Conservation (phyloP, 1,139 yeast genomes). For the Blastobotrys persicus region DNA sequence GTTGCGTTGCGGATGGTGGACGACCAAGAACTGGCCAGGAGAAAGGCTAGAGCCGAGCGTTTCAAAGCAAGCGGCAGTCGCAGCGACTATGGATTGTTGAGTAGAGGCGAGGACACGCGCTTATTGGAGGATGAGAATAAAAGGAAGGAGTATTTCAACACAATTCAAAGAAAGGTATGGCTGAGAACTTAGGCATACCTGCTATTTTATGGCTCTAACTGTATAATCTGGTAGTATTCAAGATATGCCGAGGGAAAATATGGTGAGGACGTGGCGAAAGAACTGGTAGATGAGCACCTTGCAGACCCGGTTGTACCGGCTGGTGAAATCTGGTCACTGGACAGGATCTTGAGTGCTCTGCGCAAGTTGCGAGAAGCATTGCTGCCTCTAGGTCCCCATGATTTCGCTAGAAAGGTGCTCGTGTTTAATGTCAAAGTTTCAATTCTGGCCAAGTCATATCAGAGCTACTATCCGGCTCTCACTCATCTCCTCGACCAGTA, state of each 20-base stretch:
- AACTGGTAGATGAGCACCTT: slow-evolving; percentile 9
- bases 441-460: slow-evolving; percentile 19
- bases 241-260: no score
- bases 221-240: no score
- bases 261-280: slow-evolving; percentile 11
- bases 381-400: slow-evolving; percentile 13
- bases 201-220: no score
- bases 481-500: slow-evolving; percentile 19
- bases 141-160: slow-evolving; percentile 17
- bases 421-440: slow-evolving; percentile 22
- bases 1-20: slow-evolving; percentile 6
- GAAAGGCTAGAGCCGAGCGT: slow-evolving; percentile 13
- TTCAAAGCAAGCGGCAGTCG: slow-evolving; percentile 10
- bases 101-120: slow-evolving; percentile 27
- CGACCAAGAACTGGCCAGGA: slow-evolving; percentile 12
- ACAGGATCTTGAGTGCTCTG: slow-evolving; percentile 23
- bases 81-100: slow-evolving; percentile 24
- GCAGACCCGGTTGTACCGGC: slow-evolving; percentile 2
- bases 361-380: slow-evolving; percentile 27
- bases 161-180: slow-evolving; percentile 15
- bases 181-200: no score
- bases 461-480: slow-evolving; percentile 23
- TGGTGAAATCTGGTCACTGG: slow-evolving; percentile 13
- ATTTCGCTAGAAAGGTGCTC: slow-evolving; percentile 20
- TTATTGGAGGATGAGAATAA: slow-evolving; percentile 14